Base-by-base conservation (phyloP, 768 basidiomycete species). In the Suillus decipiens region DNA sequence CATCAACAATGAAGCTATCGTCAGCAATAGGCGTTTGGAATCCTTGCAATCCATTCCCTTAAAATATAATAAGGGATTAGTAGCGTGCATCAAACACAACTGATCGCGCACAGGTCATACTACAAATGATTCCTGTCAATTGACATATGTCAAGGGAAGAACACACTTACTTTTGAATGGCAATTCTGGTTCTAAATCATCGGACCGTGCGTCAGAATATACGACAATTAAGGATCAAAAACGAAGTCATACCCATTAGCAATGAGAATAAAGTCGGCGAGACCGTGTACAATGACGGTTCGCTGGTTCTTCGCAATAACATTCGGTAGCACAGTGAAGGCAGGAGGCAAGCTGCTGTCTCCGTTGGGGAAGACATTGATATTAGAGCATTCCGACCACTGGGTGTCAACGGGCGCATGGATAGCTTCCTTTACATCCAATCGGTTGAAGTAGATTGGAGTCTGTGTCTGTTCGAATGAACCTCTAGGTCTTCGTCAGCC, bases 271-370 rank as follows among this genome's bases (percentile, higher is more conserved):
- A 85, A 92, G 72, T 93, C 91, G 0, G 84, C 88, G 56, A 90
- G 77, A 0, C 90, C 90, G 56, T 93, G 90, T 5, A 86, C 80
- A 61, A 92, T 87, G 15, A 91, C 87, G 2, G 80, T 83, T 57
- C 89, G 79, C 60, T 84, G 77, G 72, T 79, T 90, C 79, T 89
- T 90, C 75, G 90, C 87, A 59, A 93, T 92, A 56, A 90, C 89
- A 64, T 78, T 86, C 9, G 90, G 89, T 4, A 92, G 78, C 1
- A 91, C 88, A 10, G 80, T 84, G 58, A 90, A 79, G 0, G 84
- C 81, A 9, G 89, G 80, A 0, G 89, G 89, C 5, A 82, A 74
- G 63, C 88, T 90, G 15, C 62, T 70, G 70, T 91, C 90, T 12
- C 85, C 85, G 3, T 78, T 68, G 1, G 84, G 82, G 78, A 91